A percentile compares a stretch with the other conserved stretches of the same genome.
phyloP scores from a whole-genome alignment of 1,284 basidiomycete genomes.

The Inonotus obliquus region DNA sequence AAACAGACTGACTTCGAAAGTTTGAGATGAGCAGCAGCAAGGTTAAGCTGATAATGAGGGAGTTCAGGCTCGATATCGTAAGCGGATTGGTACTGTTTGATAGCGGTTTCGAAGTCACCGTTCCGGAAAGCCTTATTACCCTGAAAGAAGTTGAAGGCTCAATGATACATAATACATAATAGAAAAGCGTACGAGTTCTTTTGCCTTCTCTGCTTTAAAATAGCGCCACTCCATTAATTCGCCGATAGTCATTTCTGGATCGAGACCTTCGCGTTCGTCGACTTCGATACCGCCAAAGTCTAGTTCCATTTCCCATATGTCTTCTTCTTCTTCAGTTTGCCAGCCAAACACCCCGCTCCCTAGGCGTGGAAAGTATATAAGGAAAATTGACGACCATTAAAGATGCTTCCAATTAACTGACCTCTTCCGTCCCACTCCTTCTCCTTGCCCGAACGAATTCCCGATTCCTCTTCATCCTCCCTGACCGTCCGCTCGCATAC shows the following conservation, averaged over 20 bases:
- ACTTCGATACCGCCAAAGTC: constrained; percentile 52
- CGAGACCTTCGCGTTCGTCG: constrained; percentile 41
- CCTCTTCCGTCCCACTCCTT: constrained; percentile 69
- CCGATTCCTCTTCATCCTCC: constrained; percentile 56
- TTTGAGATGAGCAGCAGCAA: constrained; percentile 66
- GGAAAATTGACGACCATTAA: neutral
- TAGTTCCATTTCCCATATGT: constrained; percentile 63
- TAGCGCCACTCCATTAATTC: constrained; percentile 69
- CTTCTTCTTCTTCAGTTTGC: constrained; percentile 67
- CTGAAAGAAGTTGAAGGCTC: constrained; percentile 31
- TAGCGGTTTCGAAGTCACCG: constrained; percentile 49
- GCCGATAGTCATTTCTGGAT: constrained; percentile 56
- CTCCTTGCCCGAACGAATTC: constrained; percentile 53
- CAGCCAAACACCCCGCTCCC: constrained; percentile 58
- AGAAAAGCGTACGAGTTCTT: constrained; percentile 47
- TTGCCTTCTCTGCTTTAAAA: constrained; percentile 59
- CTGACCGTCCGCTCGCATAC: constrained; percentile 66
- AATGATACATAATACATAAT: neutral
- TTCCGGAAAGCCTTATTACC: constrained; percentile 61
- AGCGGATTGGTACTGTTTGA: constrained; percentile 52
- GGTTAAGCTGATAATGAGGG: constrained; percentile 66
- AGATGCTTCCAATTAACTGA: constrained; percentile 17
- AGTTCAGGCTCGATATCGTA: constrained; percentile 61
- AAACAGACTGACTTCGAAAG: constrained; percentile 47
- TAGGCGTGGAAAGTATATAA: constrained; percentile 19